phyloP scores from a whole-genome alignment of 2,329 filamentous ascomycete genomes.

The Torrubiellomyces zombiae region DNA sequence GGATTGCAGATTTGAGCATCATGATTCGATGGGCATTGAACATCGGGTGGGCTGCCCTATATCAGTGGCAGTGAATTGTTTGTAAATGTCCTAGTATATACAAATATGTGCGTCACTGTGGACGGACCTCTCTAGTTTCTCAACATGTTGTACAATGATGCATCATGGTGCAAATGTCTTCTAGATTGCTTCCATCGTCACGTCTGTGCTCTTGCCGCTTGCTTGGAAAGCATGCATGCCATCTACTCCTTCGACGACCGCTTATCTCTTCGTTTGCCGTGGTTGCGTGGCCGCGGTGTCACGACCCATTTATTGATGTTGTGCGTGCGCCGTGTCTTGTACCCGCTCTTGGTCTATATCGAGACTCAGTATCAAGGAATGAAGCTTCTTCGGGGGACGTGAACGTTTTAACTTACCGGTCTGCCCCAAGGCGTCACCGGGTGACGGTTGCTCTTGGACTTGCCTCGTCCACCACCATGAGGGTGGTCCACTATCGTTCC shows the following conservation, averaged over 20 bases:
- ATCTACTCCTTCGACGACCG: conserved; percentile 18
- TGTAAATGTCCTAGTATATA: too few species aligned
- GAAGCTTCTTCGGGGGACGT: conserved; percentile 3
- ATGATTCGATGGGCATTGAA: too few species aligned
- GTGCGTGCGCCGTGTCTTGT: conserved; percentile 78
- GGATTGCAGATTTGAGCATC: too few species aligned
- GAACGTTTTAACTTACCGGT: conserved; percentile 47
- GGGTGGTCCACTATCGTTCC: conserved; percentile 61
- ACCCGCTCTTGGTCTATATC: conserved; percentile 58
- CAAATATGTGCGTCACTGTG: too few species aligned
- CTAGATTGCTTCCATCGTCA: too few species aligned
- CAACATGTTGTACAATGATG: too few species aligned
- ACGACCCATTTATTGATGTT: conserved; percentile 91
- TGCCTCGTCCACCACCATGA: conserved; percentile 96
- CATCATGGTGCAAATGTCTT: too few species aligned
- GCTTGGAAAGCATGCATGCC: too few species aligned
- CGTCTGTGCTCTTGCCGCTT: too few species aligned
- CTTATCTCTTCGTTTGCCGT: conserved; percentile 71
- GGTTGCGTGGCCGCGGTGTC: conserved; percentile 66
- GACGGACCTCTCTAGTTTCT: too few species aligned
- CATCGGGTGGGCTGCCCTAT: too few species aligned
- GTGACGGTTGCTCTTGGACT: conserved; percentile 94
- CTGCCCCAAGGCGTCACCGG: conserved; percentile 94
- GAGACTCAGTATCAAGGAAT: conserved; percentile 1
- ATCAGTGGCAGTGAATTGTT: too few species aligned